Conservation (phyloP, 1,284 basidiomycete species). For the Irpex sp. region DNA sequence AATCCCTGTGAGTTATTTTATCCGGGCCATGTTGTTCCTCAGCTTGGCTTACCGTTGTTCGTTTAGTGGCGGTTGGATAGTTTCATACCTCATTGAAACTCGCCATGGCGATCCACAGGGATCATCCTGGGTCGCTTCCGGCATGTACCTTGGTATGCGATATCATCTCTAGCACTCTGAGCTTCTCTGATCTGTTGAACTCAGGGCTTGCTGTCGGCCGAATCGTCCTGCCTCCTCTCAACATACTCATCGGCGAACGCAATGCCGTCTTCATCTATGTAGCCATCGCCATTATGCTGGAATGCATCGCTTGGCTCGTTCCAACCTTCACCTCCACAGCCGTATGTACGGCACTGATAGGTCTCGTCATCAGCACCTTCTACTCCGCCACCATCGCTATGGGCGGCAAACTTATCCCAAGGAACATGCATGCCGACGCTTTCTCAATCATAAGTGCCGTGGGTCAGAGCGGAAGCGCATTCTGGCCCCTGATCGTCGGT, state of each 20-base stretch:
- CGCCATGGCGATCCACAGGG: constrained; percentile 27
- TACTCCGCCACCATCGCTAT: constrained; percentile 29
- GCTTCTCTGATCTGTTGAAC: neutral
- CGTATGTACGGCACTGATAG: constrained; percentile 30
- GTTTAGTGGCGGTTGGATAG: constrained; percentile 30
- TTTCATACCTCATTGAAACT: constrained; percentile 27
- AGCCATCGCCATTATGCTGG: constrained; percentile 25
- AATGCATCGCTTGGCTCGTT: constrained; percentile 29
- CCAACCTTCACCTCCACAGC: constrained; percentile 29
- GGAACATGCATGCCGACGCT: constrained; percentile 29
- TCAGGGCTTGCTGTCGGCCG: constrained; percentile 29
- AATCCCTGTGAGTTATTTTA: constrained; percentile 23
- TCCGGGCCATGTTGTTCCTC: no score
- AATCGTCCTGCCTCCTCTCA: constrained; percentile 28
- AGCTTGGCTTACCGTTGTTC: neutral
- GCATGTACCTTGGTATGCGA: constrained; percentile 28
- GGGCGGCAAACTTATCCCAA: constrained; percentile 27
- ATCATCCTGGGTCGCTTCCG: constrained; percentile 31
- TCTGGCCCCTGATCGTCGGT: constrained; percentile 31
- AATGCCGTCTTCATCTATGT: constrained; percentile 29
- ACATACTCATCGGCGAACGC: constrained; percentile 30
- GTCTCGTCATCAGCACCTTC: constrained; percentile 32
- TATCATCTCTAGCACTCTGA: neutral
- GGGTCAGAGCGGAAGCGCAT: constrained; percentile 31
- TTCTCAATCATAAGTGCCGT: constrained; percentile 31